Evolutionary conservation across 306 rosid species (phyloP).

Genomic region (Bauhinia variegata): DNA sequence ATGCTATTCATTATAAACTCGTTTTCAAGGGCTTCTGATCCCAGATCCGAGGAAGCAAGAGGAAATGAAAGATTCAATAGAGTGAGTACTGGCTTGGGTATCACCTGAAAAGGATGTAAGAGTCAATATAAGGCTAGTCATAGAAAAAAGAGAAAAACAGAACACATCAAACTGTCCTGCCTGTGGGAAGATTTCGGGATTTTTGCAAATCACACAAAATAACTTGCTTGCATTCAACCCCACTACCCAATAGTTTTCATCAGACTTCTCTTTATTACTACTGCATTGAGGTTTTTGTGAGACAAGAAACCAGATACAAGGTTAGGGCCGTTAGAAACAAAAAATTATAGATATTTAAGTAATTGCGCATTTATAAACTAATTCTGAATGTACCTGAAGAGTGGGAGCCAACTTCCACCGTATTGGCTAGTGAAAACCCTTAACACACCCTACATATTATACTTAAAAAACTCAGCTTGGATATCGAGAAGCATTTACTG

Average conservation of each 20-base stretch:
- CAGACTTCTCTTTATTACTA: conserved; percentile 70
- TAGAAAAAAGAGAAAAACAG: conserved; percentile 17
- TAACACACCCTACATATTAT: conserved; percentile 67
- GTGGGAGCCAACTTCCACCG: conserved; percentile 95
- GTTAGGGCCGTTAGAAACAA: conserved; percentile 6
- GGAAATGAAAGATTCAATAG: conserved; percentile 79
- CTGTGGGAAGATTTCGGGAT: conserved; percentile 76
- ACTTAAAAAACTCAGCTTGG: conserved; percentile 27
- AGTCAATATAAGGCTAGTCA: conserved; percentile 31
- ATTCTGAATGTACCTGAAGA: conserved; percentile 79
- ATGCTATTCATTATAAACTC: conserved; percentile 77
- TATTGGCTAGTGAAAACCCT: conserved; percentile 78
- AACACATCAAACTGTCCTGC: conserved; percentile 42
- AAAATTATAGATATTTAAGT: neutral
- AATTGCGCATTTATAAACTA: conserved; percentile 24
- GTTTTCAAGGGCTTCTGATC: conserved; percentile 82
- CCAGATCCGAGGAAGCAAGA: conserved; percentile 90
- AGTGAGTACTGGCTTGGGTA: conserved; percentile 84
- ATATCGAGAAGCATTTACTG: conserved; percentile 23
- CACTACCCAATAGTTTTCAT: conserved; percentile 85
- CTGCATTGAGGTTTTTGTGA: conserved; percentile 53
- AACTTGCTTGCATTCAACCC: conserved; percentile 84
- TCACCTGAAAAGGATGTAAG: conserved; percentile 60
- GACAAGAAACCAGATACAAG: conserved; percentile 17
- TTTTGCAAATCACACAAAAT: conserved; percentile 77